Percentiles rank a stretch among this genome's conserved stretches.
These are phyloP conservation scores for Kentomonas sorsogonicus DNA, from an alignment of 208 protist genomes.

Conservation along the genomic window DNA sequence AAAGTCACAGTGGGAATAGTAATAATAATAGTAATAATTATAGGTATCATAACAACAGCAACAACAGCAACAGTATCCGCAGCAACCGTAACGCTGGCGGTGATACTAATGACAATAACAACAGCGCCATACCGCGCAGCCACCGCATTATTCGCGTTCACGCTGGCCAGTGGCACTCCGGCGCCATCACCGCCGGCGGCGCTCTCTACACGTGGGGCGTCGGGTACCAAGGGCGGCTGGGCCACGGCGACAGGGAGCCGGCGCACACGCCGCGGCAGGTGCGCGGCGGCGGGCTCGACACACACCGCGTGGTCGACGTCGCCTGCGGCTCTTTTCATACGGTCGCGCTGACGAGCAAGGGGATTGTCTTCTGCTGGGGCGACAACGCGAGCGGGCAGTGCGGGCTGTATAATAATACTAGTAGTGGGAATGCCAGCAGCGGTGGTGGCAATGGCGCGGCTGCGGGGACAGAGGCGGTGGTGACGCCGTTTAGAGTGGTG, in stretches of 20 bases:
- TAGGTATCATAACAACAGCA: no score
- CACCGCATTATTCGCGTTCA: constrained; percentile 54
- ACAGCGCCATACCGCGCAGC: no score
- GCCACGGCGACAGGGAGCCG: constrained; percentile 63
- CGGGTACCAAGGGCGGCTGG: constrained; percentile 81
- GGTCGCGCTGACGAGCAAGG: constrained; percentile 57
- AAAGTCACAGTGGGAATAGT: not conserved
- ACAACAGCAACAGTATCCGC: no score
- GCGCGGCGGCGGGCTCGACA: constrained; percentile 48
- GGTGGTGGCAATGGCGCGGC: not conserved
- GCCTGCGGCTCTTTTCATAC: constrained; percentile 86
- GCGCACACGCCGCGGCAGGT: constrained; percentile 61
- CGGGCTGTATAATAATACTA: constrained; percentile 13
- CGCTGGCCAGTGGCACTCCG: constrained; percentile 85
- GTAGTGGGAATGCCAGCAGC: not conserved
- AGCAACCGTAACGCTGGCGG: no score
- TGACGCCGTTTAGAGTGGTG: constrained; percentile 61
- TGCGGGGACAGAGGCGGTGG: constrained; percentile 42
- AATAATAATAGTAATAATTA: not conserved
- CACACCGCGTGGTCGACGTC: constrained; percentile 58
- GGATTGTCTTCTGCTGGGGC: constrained; percentile 80
- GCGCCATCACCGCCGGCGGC: constrained; percentile 65
- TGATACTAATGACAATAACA: no score
- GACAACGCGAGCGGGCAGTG: constrained; percentile 82
- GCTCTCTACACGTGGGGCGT: constrained; percentile 87